Evolutionary conservation across 495 filamentous ascomycete genomes (phyloP).

Genomic region (Achaetomiella virescens): DNA sequence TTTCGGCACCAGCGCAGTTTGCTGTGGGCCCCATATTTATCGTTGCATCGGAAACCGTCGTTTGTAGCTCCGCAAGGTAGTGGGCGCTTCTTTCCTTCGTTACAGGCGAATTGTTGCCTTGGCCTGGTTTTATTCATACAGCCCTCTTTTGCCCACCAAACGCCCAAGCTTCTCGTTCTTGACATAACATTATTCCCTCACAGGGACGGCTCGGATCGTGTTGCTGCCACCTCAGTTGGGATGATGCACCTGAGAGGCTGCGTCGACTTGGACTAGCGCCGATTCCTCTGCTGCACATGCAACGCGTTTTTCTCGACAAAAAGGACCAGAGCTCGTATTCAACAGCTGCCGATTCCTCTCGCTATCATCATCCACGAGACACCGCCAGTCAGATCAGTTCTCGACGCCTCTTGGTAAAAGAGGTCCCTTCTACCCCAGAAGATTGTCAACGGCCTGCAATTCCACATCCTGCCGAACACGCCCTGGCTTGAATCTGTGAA

Average conservation of each 20-base stretch:
- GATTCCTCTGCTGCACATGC: conserved; percentile 7
- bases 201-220: neutral
- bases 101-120: neutral
- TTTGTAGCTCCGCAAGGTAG: conserved; percentile 8
- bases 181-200: neutral
- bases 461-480: too few species aligned
- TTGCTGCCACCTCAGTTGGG: neutral
- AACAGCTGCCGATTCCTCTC: neutral
- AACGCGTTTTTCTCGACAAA: neutral
- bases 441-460: neutral
- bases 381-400: neutral
- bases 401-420: neutral
- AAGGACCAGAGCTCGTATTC: conserved; percentile 13
- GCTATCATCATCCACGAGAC: neutral
- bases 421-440: too few species aligned
- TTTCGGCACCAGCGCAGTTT: conserved; percentile 6
- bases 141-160: neutral
- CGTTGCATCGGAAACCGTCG: conserved; percentile 10
- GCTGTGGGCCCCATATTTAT: neutral
- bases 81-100: neutral
- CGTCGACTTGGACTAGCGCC: conserved; percentile 10
- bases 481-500: too few species aligned
- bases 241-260: neutral
- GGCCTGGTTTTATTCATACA: neutral
- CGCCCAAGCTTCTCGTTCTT: neutral